These are phyloP conservation scores for Panaeolus cyanescens DNA, from an alignment of 768 basidiomycete species.

Conservation along the genomic window DNA sequence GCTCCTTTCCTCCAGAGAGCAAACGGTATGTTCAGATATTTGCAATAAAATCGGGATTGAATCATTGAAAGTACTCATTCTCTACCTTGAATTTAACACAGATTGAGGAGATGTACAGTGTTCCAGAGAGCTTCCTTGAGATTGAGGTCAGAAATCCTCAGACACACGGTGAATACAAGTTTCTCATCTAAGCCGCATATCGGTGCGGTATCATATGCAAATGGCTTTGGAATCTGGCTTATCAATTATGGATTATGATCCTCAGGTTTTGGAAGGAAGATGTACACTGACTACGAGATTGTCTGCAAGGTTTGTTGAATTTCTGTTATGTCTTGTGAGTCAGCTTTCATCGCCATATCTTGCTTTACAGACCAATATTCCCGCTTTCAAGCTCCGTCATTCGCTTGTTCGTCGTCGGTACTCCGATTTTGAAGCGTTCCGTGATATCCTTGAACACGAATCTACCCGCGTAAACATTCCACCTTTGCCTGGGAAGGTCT, in stretches of 20 bases:
- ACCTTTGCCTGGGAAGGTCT: conserved; percentile 95
- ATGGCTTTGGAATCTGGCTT: neutral
- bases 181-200: neutral
- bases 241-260: neutral
- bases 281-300: conserved; percentile 99
- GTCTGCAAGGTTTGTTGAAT: conserved; percentile 79
- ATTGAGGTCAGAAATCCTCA: conserved; percentile 97
- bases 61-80: neutral
- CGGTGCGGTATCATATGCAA: conserved; percentile 4
- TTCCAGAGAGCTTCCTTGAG: conserved; percentile 95
- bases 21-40: conserved; percentile 47
- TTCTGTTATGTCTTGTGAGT: conserved; percentile 3
- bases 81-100: conserved; percentile 30
- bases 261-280: conserved; percentile 92
- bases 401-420: conserved; percentile 87
- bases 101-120: conserved; percentile 98
- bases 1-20: conserved; percentile 50
- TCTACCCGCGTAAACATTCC: conserved; percentile 98
- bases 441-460: conserved; percentile 96
- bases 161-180: conserved; percentile 75
- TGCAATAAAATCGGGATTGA: conserved; percentile 17
- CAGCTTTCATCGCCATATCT: neutral
- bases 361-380: conserved; percentile 86
- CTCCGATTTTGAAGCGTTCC: conserved; percentile 95
- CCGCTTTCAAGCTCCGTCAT: conserved; percentile 96